Evolutionary conservation across 345 rosid genomes (phyloP), one percentile per base, ranked within the genome.

Genomic region (Gossypium sturtianum): DNA sequence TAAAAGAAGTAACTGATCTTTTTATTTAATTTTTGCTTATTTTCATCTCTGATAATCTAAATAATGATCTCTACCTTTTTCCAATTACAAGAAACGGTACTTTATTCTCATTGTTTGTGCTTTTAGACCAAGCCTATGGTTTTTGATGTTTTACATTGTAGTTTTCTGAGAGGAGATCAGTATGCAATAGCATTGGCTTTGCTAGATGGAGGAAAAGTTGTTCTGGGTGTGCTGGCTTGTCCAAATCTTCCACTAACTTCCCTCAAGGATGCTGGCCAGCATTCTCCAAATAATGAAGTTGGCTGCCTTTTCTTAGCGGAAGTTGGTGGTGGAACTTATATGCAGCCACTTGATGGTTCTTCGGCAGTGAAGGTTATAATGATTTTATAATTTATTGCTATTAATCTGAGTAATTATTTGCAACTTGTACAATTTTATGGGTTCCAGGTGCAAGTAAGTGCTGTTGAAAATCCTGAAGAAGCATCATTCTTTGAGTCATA

Each of bases 401-500:
- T 59, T 60, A 16, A 48, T 73, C 58, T 2, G 25, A 61, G 57
- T 2, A 62, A 7, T 38, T 62, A 19, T 2, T 38, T 61, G 44
- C 51, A 29, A 34, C 54, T 68, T 38, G 11, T 61, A 57, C 47
- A 16, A 52, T 66, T 61, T 47, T 9, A 9, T 69, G 58, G 58
- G 70, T 0, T 34, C 54, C 78, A 95, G 98, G 97, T 91, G 80
- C 89, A 88, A 72, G 98, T 95, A 67, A 87, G 83, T 75, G 79
- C 82, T 71, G 84, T 86, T 73, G 97, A 86, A 76, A 91, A 87
- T 82, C 83, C 97, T 45, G 90, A 91, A 82, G 93, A 90, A 65
- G 98, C 99, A 49, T 90, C 94, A 2, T 89, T 95, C 87, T 93
- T 93, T 25, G 98, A 93, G 80, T 93, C 98, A 66, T 93, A 80